Evolutionary conservation across 148 eudicot genomes (phyloP).

Genomic region (Beta vulgaris): DNA sequence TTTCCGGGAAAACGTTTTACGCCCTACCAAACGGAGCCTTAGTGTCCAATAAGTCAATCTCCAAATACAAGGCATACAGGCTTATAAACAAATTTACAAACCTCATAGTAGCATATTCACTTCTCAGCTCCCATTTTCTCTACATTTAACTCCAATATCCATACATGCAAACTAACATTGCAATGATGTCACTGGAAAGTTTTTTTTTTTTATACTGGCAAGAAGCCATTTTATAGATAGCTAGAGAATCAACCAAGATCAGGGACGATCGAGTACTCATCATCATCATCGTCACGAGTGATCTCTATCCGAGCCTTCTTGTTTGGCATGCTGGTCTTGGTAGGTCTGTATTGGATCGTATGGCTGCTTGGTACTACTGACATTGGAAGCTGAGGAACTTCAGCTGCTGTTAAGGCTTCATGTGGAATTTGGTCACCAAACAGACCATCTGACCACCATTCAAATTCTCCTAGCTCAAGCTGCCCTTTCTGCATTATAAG

Average conservation of each 20-base stretch:
- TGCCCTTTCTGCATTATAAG: slow-evolving; percentile 59
- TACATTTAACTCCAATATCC: neutral
- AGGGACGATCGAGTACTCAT: slow-evolving; percentile 81
- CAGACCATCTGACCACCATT: slow-evolving; percentile 68
- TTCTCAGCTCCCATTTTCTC: slow-evolving; percentile 6
- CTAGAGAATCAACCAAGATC: slow-evolving; percentile 67
- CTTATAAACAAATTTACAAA: slow-evolving; percentile 21
- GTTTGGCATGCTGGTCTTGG: slow-evolving; percentile 45
- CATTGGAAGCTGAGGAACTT: slow-evolving; percentile 82
- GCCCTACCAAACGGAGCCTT: no score
- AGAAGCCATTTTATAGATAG: slow-evolving; percentile 13
- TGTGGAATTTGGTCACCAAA: slow-evolving; percentile 59
- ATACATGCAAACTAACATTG: slow-evolving; percentile 1
- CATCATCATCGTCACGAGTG: slow-evolving; percentile 59
- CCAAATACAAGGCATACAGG: neutral
- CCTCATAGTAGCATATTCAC: slow-evolving; percentile 14
- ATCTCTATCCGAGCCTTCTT: slow-evolving; percentile 78
- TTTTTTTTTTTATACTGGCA: slow-evolving; percentile 6
- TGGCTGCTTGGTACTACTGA: slow-evolving; percentile 41
- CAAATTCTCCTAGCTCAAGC: slow-evolving; percentile 70
- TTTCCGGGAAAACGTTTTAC: no score
- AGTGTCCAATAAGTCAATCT: neutral
- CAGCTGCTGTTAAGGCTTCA: slow-evolving; percentile 69
- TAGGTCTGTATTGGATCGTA: slow-evolving; percentile 38
- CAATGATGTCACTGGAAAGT: slow-evolving; percentile 10